A percentile compares a stretch with the other conserved stretches of the same genome.
Conservation (phyloP, 345 rosid genomes). For the Salix suchowensis region DNA sequence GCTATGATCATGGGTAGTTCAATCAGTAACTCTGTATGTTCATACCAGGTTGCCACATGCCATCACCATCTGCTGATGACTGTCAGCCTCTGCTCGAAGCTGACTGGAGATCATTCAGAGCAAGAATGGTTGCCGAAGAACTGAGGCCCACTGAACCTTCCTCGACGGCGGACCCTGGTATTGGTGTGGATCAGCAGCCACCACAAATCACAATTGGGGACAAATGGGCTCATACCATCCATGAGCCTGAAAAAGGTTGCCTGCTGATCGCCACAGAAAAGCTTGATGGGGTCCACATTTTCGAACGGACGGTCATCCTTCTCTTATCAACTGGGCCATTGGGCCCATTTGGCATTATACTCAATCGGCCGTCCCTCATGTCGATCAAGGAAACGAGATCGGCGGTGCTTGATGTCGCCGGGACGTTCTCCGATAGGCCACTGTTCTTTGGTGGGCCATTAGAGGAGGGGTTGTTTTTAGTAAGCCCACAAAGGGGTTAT, state of each 20-base stretch:
- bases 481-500: constrained; percentile 18
- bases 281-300: constrained; percentile 33
- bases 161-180: constrained; percentile 32
- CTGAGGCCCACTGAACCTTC: constrained; percentile 32
- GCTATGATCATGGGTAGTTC: too few relatives aligned
- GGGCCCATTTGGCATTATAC: constrained; percentile 27
- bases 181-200: constrained; percentile 25
- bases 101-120: constrained; percentile 81
- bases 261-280: constrained; percentile 29
- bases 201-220: constrained; percentile 20
- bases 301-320: constrained; percentile 30
- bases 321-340: constrained; percentile 21
- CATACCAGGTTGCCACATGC: constrained; percentile 47
- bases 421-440: constrained; percentile 18
- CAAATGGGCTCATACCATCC: constrained; percentile 33
- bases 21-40: constrained; percentile 1
- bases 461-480: constrained; percentile 28
- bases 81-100: constrained; percentile 30
- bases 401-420: not conserved
- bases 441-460: constrained; percentile 29
- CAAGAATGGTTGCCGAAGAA: constrained; percentile 64
- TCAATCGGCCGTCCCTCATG: constrained; percentile 31
- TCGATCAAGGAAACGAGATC: constrained; percentile 33
- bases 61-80: constrained; percentile 38
- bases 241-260: constrained; percentile 30